Percentiles rank a stretch among this genome's conserved stretches.
These are phyloP conservation scores for Pichia californica DNA, from an alignment of 805 yeast species.

Conservation along the genomic window DNA sequence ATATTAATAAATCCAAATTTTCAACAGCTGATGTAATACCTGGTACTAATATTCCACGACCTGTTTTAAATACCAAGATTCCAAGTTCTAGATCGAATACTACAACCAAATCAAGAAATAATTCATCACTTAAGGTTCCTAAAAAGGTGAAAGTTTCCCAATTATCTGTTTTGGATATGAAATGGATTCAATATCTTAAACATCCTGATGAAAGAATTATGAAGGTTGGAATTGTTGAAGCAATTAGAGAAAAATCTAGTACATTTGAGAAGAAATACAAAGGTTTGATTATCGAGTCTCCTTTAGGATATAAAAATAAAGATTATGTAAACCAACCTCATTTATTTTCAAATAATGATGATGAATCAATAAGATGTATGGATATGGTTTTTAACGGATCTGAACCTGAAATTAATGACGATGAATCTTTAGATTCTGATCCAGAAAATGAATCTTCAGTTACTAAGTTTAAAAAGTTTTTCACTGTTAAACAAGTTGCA, in stretches of 20 bases:
- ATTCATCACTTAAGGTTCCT: constrained; percentile 4
- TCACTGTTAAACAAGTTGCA: constrained; percentile 15
- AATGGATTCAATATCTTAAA: constrained; percentile 50
- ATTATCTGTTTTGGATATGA: constrained; percentile 46
- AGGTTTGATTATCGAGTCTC: constrained; percentile 55
- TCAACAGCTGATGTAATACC: constrained; percentile 39
- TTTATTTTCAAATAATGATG: constrained; percentile 15
- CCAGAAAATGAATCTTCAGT: constrained; percentile 14
- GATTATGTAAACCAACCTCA: constrained; percentile 19
- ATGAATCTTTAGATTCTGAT: constrained; percentile 15
- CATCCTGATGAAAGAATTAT: constrained; percentile 56
- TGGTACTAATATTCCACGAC: constrained; percentile 53
- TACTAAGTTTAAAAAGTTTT: constrained; percentile 25
- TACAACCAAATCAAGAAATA: constrained; percentile 12
- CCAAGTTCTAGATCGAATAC: constrained; percentile 8
- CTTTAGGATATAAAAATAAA: constrained; percentile 43
- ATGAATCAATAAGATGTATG: constrained; percentile 25
- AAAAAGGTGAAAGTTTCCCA: constrained; percentile 35
- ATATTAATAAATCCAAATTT: background rate
- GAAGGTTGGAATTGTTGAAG: constrained; percentile 48
- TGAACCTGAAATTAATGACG: constrained; percentile 10
- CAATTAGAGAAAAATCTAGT: constrained; percentile 39
- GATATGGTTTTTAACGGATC: constrained; percentile 11
- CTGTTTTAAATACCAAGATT: constrained; percentile 36
- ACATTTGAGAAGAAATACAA: constrained; percentile 49